Base-by-base conservation (phyloP, 2,329 filamentous ascomycete species). In the Dothiorella sarmentorum region DNA sequence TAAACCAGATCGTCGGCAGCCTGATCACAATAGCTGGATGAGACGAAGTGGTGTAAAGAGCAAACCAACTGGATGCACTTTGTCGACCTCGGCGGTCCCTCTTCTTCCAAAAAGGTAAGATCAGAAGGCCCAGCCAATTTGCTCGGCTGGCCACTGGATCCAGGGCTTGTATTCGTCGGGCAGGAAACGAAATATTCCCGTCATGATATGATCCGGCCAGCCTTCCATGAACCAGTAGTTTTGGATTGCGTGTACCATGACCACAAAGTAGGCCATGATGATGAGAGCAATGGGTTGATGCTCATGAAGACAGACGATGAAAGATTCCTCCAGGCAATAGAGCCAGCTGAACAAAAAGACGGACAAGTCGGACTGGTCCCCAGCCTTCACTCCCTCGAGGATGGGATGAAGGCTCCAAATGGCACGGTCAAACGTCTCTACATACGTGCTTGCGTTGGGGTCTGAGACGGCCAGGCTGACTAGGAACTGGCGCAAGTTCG, bases 191-290 rank as follows among this genome's bases (percentile, higher is more conserved):
- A 24, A 26, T 6, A 57, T 55, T 2, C 58, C 57, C 11, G 44
- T 18, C 45, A 61, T 40, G n/a, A 60, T 37, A 26, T 61, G 60
- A 15, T 59, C 44, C 22, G 55, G 17, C 60, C 58, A 61, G 9
- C 17, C 27, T 3, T 59, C 18, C 44, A 60, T 55, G 29, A 37
- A 51, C 60, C 60, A 61, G 9, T 27, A 18, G 10, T 5, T 13
- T 2, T n/a, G n/a, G 6, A n/a, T n/a, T 3, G 2, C 20, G 11
- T 49, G 35, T 4, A 59, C 10, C 47, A 55, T 24, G 0, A 56
- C 47, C 10, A 27, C 29, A 27, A 56, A 43, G 15, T 55, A 56
- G 2, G 57, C 15, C 1, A 59, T 20, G 3, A 59, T 44, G 22
- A 59, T 20, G 17, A 59, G 57, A 3, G 47, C 57, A 10, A 59